phyloP scores from a whole-genome alignment of 1,139 yeast genomes.

The Suhomyces yuchorum region DNA sequence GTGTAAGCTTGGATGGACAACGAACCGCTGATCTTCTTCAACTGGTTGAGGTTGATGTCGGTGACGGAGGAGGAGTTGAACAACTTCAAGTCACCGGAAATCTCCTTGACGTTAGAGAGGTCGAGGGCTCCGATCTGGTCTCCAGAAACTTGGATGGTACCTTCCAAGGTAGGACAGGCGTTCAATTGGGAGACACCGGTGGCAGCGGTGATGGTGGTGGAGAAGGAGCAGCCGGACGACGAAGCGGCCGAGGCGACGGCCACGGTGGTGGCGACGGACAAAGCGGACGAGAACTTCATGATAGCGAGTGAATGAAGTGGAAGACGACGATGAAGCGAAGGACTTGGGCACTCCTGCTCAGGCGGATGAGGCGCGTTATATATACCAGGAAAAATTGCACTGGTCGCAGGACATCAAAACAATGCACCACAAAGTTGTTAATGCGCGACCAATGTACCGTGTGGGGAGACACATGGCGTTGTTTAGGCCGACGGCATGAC shows the following conservation, averaged over 20 bases:
- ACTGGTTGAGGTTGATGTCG: conserved; percentile 34
- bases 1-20: conserved; percentile 42
- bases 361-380: conserved; percentile 2
- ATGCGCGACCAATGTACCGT: conserved; percentile 1
- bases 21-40: conserved; percentile 40
- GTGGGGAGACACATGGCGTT: not conserved
- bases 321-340: conserved; percentile 21
- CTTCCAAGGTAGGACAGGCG: conserved; percentile 46
- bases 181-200: conserved; percentile 38
- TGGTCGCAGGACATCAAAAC: not conserved
- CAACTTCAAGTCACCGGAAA: conserved; percentile 38
- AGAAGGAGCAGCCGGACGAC: conserved; percentile 35
- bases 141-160: conserved; percentile 43
- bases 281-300: conserved; percentile 21
- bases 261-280: conserved; percentile 18
- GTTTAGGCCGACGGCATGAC: not conserved
- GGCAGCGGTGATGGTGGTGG: conserved; percentile 41
- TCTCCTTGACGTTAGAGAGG: conserved; percentile 36
- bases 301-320: conserved; percentile 18
- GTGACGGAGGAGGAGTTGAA: conserved; percentile 47
- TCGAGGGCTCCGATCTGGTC: conserved; percentile 38
- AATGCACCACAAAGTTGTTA: conserved; percentile 8
- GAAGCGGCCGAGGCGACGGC: conserved; percentile 22
- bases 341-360: conserved; percentile 3
- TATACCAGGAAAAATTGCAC: conserved; percentile 4